Evolutionary conservation across 1,139 yeast species (phyloP), one percentile per base, ranked within the genome.

Genomic region (Diutina neorugosa): DNA sequence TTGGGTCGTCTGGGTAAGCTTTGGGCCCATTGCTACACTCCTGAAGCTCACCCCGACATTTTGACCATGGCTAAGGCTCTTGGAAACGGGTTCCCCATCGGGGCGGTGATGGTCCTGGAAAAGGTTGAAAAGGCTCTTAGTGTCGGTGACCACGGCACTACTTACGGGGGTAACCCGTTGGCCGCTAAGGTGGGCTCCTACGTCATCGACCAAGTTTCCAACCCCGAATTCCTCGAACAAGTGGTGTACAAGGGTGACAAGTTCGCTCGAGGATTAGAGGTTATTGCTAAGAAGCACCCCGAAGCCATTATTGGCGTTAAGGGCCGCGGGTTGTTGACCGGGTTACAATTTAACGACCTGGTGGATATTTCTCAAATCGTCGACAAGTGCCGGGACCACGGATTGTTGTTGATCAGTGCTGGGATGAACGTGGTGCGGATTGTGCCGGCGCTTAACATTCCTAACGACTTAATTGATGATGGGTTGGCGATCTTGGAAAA

Each of bases 11-110:
- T 96, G 0, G 98, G 98, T 49, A 78, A 81, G 57, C 71, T 93
- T 51, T 93, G 98, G 98, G 96, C 98, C 0, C 98, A 93, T 65
- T 74, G 83, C 42, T 71, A 85, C 53, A 88, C 91, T 48, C 66
- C 73, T 51, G 86, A 81, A 56, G 96, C 93, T 0, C 95, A 89
- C 64, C 98, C 98, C 2, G 98, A 93, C 68, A 87, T 93, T 57
- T 67, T 93, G 54, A 91, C 98, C 31, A 80, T 85, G 77, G 98
- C 98, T 52, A 93, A 93, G 68, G 97, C 98, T 1, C 74, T 93
- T 49, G 98, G 98, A 56, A 93, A 93, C 64, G 98, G 98, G n/a
- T 89, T 82, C 74, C 98, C 98, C 43, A 86, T 93, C 61, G 96
- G 96, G 52, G 98, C 98, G 7, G 87, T 96, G 3, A 78, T 93